Conservation (phyloP, 192 early-diverging fungal genomes). For the Lunasporangiospora selenospora region DNA sequence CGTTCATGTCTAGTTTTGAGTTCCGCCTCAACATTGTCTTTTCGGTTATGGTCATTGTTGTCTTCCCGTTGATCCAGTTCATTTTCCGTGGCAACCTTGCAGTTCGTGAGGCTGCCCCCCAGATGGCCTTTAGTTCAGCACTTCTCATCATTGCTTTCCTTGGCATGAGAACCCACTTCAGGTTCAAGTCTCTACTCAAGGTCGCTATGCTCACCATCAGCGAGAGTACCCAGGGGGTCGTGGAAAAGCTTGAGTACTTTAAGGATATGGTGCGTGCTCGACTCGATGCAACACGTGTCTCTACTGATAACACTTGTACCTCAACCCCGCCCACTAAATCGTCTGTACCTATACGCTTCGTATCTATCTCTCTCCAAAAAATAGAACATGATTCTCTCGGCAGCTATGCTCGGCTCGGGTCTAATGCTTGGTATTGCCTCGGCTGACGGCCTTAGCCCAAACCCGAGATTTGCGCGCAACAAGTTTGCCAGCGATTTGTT, state of each 20-base stretch:
- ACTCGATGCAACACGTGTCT: too few relatives aligned
- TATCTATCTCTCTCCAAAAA: background rate
- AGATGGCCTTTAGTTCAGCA: background rate
- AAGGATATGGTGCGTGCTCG: constrained; percentile 5
- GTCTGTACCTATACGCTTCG: too few relatives aligned
- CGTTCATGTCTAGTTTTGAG: background rate
- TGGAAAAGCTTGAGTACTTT: constrained; percentile 4
- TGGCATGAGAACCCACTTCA: background rate
- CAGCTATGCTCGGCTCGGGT: background rate
- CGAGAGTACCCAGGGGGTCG: background rate
- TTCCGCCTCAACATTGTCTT: constrained; percentile 1
- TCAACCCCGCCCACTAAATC: too few relatives aligned
- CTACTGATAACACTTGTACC: too few relatives aligned
- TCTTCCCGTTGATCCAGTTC: background rate
- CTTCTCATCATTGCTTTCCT: background rate
- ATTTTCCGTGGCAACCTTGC: constrained; percentile 1
- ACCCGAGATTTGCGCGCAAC: background rate
- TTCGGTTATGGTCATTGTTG: background rate
- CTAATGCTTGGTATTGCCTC: background rate
- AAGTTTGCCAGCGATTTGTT: constrained; percentile 2
- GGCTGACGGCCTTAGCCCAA: background rate
- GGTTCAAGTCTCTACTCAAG: constrained; percentile 1
- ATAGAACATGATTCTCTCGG: constrained; percentile 1
- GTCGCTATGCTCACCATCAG: background rate
- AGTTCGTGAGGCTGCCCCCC: background rate